phyloP scores from a whole-genome alignment of 169 alveolate species.

The Fabrea salina region DNA sequence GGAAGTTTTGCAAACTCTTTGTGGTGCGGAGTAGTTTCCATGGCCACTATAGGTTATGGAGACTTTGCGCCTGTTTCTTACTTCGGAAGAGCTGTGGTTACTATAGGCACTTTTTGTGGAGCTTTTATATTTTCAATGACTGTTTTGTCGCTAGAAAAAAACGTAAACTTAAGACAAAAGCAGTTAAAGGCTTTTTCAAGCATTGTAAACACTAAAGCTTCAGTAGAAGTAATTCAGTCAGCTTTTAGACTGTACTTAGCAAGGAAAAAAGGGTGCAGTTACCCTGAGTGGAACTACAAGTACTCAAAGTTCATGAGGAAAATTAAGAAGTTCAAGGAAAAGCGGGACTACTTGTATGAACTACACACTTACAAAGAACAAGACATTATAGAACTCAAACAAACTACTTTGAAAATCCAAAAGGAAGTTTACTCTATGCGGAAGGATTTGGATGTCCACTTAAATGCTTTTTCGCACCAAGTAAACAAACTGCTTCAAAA shows the following conservation, averaged over 20 bases:
- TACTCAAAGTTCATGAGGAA: neutral
- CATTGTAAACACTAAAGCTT: neutral
- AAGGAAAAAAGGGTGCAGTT: neutral
- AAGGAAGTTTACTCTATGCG: too few species aligned
- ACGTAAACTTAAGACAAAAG: neutral
- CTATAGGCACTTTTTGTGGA: conserved; percentile 36
- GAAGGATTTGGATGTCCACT: too few species aligned
- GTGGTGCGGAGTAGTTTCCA: conserved; percentile 52
- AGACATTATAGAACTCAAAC: neutral
- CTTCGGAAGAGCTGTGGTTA: conserved; percentile 50
- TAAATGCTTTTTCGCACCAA: too few species aligned
- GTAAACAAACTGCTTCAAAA: too few species aligned
- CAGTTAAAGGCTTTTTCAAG: neutral
- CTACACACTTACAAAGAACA: conserved; percentile 2
- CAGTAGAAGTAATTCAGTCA: neutral
- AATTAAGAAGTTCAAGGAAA: neutral
- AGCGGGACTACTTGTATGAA: neutral
- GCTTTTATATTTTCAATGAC: neutral
- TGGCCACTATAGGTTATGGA: conserved; percentile 71
- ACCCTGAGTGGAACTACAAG: neutral
- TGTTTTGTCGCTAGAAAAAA: neutral
- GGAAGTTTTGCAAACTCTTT: neutral
- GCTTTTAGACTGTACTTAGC: neutral
- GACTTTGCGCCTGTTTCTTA: conserved; percentile 50
- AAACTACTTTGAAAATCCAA: too few species aligned